A percentile compares a stretch with the other conserved stretches of the same genome.
These are phyloP conservation scores for Petasospora fabianii DNA, from an alignment of 1,139 yeast genomes.

Conservation along the genomic window DNA sequence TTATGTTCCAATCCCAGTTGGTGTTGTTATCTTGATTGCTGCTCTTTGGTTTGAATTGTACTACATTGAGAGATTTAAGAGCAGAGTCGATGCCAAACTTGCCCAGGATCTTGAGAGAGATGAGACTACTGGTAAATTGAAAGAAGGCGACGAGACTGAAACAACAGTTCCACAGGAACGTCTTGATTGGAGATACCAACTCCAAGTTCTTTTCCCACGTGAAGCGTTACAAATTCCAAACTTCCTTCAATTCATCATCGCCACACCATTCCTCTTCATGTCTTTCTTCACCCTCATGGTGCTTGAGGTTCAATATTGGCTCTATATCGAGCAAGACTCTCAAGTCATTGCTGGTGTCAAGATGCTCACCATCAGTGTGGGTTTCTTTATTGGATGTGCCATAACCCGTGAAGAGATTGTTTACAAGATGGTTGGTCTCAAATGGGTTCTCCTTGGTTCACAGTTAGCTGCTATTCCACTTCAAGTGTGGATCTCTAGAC, in stretches of 20 bases:
- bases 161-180: no score
- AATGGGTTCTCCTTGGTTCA: not conserved
- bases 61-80: no score
- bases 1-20: no score
- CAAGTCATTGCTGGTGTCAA: constrained; percentile 29
- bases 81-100: no score
- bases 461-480: not conserved
- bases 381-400: constrained; percentile 1
- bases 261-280: constrained; percentile 12
- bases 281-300: constrained; percentile 12
- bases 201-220: constrained; percentile 22
- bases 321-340: constrained; percentile 18
- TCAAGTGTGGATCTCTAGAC: constrained; percentile 23
- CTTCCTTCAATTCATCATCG: constrained; percentile 15
- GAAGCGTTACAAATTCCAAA: constrained; percentile 20
- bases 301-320: constrained; percentile 15
- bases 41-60: no score
- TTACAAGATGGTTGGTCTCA: not conserved
- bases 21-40: no score
- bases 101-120: no score
- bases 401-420: not conserved
- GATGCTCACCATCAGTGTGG: constrained; percentile 22
- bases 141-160: no score
- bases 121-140: no score
- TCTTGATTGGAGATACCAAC: constrained; percentile 4